These are phyloP conservation scores for Crassisporium funariophilum DNA, from an alignment of 768 basidiomycete genomes.

Conservation along the genomic window DNA sequence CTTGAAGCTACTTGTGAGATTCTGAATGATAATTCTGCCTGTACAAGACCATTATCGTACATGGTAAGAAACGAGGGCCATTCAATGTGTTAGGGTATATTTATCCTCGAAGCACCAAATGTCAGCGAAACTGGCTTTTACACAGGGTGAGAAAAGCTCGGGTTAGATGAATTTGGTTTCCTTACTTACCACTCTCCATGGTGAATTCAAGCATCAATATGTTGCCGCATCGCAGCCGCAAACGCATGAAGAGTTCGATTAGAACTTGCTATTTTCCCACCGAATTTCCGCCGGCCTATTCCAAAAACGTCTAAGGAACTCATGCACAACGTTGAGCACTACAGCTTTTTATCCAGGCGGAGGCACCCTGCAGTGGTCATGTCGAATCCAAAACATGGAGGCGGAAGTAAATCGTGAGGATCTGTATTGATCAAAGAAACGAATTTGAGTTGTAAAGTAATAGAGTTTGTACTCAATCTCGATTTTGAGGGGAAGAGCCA, in stretches of 20 bases:
- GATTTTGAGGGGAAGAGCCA: slow-evolving; percentile 32
- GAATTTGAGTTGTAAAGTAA: slow-evolving; percentile 54
- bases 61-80: too few relatives aligned
- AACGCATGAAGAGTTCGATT: slow-evolving; percentile 18
- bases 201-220: slow-evolving; percentile 2
- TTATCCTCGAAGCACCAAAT: too few relatives aligned
- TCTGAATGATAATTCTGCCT: too few relatives aligned
- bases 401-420: slow-evolving; percentile 17
- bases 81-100: too few relatives aligned
- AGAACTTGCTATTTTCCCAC: slow-evolving; percentile 19
- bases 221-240: slow-evolving; percentile 18
- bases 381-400: slow-evolving; percentile 5
- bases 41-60: too few relatives aligned
- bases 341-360: neutral
- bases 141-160: too few relatives aligned
- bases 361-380: neutral
- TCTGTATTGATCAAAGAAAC: slow-evolving; percentile 13
- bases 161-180: too few relatives aligned
- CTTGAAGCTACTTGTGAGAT: too few relatives aligned
- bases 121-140: slow-evolving; percentile 13
- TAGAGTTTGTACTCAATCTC: slow-evolving; percentile 49
- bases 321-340: too few relatives aligned
- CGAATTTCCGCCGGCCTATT: slow-evolving; percentile 19
- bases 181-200: slow-evolving; percentile 1
- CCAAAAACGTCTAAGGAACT: slow-evolving; percentile 12